Base-by-base conservation (phyloP, 2,329 filamentous ascomycete genomes). In the Onygenales sp. region DNA sequence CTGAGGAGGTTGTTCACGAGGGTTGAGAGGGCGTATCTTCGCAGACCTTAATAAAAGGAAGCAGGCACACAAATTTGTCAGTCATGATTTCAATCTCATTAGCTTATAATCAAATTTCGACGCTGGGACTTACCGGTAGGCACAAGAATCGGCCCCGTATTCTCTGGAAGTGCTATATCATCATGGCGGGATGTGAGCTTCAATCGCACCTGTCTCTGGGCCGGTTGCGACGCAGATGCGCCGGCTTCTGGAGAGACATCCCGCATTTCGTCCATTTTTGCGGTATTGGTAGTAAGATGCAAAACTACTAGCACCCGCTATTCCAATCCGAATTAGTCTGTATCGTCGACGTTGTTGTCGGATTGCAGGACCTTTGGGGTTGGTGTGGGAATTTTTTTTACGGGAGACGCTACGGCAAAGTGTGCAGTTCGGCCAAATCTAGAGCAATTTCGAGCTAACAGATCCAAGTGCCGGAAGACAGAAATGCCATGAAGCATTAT, bases 1-100 rank as follows among this genome's bases (percentile, higher is more conserved):
- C 76, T 71, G 33, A 85, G 70, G 9, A 85, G 73, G 57, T 77
- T 77, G 65, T 85, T 85, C 52, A 85, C 80, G 54, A 85, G 72
- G 2, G 77, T 81, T 1, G 82, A 85, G 4, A 85, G 76, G 52
- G 78, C 76, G 65, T 80, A 80, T 66, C 80, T 70, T 58, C 78
- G 77, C 52, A 82, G 67, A 40, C 75, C 79, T 78, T 59, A 58
- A 42, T 11, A 31, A 47, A 42, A 39, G 53, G 43, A 37, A 51
- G 37, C 44, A 49, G 32, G 47, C n/a, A 37, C 27, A 33, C 36
- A 27, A 21, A 6, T 42, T 33, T 46, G 44, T 64, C 42, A 63
- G 56, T 52, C 54, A 55, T 6, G n/a, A 52, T 51, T 32, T 9
- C 10, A 9, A 46, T n/a, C 21, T 36, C 39, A 45, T 14, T 33